These are phyloP conservation scores for Tillandsia fasciculata DNA, from an alignment of 176 grass and related monocot species.

Conservation along the genomic window DNA sequence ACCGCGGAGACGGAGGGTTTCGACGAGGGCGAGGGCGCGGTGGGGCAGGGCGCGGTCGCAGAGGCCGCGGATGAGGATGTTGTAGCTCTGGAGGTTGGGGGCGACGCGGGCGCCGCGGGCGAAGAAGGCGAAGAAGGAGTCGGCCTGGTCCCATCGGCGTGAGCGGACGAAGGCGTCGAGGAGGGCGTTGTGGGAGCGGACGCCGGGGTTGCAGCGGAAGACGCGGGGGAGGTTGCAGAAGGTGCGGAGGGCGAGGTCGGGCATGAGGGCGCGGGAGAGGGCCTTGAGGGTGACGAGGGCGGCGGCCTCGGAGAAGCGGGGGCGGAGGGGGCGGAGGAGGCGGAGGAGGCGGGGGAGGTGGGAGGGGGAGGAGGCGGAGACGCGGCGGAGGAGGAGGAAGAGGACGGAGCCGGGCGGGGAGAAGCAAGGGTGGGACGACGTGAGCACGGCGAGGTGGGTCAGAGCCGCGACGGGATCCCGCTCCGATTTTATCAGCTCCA, in stretches of 20 bases:
- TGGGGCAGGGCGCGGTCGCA: constrained; percentile 41
- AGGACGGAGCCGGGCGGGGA: constrained; percentile 50
- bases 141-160: constrained; percentile 44
- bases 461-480: constrained; percentile 43
- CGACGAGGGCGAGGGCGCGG: constrained; percentile 40
- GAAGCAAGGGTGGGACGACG: constrained; percentile 32
- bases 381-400: constrained; percentile 65
- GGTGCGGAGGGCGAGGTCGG: constrained; percentile 55
- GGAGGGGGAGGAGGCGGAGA: constrained; percentile 34
- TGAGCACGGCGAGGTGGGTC: constrained; percentile 45
- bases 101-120: constrained; percentile 37
- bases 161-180: constrained; percentile 79
- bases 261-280: constrained; percentile 73
- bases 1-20: constrained; percentile 20
- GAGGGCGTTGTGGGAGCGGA: constrained; percentile 73
- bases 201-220: constrained; percentile 66
- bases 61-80: constrained; percentile 80
- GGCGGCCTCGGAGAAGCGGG: constrained; percentile 52
- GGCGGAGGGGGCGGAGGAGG: constrained; percentile 29
- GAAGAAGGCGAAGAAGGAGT: constrained; percentile 68
- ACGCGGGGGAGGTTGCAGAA: constrained; percentile 46
- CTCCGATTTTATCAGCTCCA: constrained; percentile 49
- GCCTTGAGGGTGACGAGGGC: constrained; percentile 60
- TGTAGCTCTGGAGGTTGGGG: constrained; percentile 84
- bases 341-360: constrained; percentile 36